Base-by-base conservation (phyloP, 129 eudicot genomes). In the Chrysanthemum lavandulifolium region DNA sequence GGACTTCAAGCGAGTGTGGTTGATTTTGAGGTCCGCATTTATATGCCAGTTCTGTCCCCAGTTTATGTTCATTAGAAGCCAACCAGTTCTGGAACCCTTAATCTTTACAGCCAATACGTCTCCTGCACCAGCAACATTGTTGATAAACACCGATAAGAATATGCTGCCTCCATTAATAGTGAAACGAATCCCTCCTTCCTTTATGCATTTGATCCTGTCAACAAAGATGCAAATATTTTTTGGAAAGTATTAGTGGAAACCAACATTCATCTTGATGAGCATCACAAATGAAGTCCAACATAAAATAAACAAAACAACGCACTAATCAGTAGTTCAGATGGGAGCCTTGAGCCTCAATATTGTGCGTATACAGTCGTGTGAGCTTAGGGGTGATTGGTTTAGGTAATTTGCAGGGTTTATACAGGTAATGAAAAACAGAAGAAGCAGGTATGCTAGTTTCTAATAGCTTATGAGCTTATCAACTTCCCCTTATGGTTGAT, bases 21-120 rank as follows among this genome's bases (percentile, higher is more conserved):
- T 90, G 97, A 9, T 81, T 88, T 84, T 90, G 40, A 94, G 62
- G 79, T 87, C 91, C 0, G 98, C 92, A 67, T 88, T 90, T 68
- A 90, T 82, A 65, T 87, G 96, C 97, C 98, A 94, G 72, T 94
- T 90, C 61, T 87, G 97, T 0, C 98, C 98, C 97, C 97, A 94
- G 69, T 87, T 90, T 68, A 96, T 82, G 61, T 89, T 88, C 98
- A 93, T 93, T 6, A 88, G 96, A 49, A 93, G 96, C 98, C 98
- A 93, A 60, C 98, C 97, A 0, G 98, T 93, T 80, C 86, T 82
- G 7, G 97, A 89, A 29, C 98, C 98, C 77, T 93, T 93, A 15
- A 93, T 75, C 80, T 93, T 93, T 75, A 87, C 95, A 3, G 83
- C 97, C 21, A 57, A 50, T 80, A 93, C 67, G 57, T 93, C 97